Evolutionary conservation across 2,329 filamentous ascomycete species (phyloP).

Genomic region (Colletotrichum viniferum): DNA sequence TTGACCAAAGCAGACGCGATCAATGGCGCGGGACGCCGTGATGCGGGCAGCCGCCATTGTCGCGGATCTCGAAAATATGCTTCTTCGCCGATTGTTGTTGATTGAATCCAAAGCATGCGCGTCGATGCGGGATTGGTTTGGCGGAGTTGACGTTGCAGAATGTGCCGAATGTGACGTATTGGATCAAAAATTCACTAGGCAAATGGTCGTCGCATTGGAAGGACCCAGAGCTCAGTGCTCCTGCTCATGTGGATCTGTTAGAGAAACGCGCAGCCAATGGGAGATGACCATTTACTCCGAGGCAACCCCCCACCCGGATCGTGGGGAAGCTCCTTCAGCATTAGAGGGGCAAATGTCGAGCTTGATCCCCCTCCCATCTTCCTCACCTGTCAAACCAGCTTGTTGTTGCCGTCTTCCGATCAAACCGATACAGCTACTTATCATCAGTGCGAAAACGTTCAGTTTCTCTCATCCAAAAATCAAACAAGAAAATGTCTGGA

Average conservation of each 20-base stretch:
- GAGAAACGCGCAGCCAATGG: conserved; percentile 1
- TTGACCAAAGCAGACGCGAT: background rate
- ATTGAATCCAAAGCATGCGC: background rate
- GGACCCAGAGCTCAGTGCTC: background rate
- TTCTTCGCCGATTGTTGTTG: background rate
- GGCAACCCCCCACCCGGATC: conserved; percentile 9
- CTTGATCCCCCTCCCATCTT: conserved; percentile 14
- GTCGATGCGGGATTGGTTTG: background rate
- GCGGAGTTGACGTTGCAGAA: background rate
- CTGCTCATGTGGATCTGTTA: conserved; percentile 1
- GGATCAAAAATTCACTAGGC: background rate
- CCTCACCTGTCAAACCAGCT: background rate
- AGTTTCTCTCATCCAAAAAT: background rate
- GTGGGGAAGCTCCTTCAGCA: conserved; percentile 16
- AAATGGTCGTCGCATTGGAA: background rate
- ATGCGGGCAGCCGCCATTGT: conserved; percentile 18
- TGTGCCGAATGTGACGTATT: conserved; percentile 6
- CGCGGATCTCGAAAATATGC: background rate
- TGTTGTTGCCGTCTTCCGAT: background rate
- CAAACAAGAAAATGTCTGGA: conserved; percentile 53
- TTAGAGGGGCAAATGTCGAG: conserved; percentile 16
- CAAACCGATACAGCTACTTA: background rate
- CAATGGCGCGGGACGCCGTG: conserved; percentile 2
- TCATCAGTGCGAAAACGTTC: background rate
- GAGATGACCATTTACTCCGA: background rate